These are phyloP conservation scores for Cyanidiococcus yangmingshanensis DNA, from an alignment of 23 red algal genomes.

Conservation along the genomic window DNA sequence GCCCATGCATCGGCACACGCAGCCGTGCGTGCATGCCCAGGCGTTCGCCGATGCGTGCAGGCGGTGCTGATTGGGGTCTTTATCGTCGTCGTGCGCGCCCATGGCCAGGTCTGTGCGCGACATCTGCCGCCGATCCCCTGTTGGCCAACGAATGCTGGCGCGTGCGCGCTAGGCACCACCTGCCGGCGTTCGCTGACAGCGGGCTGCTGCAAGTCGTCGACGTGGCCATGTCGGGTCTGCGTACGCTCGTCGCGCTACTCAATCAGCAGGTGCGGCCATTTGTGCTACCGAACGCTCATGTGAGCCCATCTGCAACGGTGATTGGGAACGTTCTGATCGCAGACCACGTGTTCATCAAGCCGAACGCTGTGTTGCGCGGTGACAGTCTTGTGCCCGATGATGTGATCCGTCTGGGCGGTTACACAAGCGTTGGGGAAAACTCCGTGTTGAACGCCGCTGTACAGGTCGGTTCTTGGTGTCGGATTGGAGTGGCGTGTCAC, in stretches of 20 bases:
- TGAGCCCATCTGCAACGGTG: conserved; percentile 71
- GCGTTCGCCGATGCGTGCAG: no score
- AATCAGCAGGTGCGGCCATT: conserved; percentile 63
- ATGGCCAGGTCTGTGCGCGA: no score
- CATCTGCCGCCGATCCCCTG: no score
- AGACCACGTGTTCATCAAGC: conserved; percentile 57
- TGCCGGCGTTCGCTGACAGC: no score
- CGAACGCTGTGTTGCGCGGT: conserved; percentile 64
- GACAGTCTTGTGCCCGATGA: conserved; percentile 24
- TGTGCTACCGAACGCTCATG: conserved; percentile 58
- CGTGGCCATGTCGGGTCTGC: conserved; percentile 12
- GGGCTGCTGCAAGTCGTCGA: not conserved
- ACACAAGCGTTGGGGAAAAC: conserved; percentile 1
- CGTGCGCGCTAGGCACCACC: no score
- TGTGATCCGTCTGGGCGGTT: conserved; percentile 7
- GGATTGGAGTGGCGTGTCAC: not conserved
- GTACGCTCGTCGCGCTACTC: conserved; percentile 53
- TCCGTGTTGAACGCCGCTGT: not conserved
- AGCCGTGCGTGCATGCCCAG: no score
- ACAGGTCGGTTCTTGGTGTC: conserved; percentile 10
- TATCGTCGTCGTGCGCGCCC: no score
- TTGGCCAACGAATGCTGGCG: no score
- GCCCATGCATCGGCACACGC: no score
- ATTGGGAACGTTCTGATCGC: conserved; percentile 62
- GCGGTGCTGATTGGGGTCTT: no score